Percentiles rank a stretch among this genome's conserved stretches.
phyloP scores from a whole-genome alignment of 2,329 filamentous ascomycete genomes.

The Ophiocordyceps sinensis region DNA sequence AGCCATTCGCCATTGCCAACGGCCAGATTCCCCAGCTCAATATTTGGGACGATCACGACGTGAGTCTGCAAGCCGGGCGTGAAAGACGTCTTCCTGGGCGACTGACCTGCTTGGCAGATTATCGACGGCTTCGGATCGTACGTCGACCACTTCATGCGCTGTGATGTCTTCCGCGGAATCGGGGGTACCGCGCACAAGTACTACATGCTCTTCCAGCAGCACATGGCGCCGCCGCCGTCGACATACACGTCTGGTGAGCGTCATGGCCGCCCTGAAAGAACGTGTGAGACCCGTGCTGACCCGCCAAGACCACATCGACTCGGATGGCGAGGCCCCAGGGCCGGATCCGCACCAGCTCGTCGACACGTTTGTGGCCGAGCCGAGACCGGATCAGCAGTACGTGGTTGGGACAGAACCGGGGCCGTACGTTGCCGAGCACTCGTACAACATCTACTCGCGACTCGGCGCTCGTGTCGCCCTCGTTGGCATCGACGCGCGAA shows the following conservation, averaged over 20 bases:
- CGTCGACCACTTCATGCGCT: slow-evolving; percentile 83
- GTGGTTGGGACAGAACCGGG: slow-evolving; percentile 65
- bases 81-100: too few species aligned
- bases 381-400: slow-evolving; percentile 51
- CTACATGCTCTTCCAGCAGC: slow-evolving; percentile 96
- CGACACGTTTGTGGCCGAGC: slow-evolving; percentile 53
- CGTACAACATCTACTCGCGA: slow-evolving; percentile 73
- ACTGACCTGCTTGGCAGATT: slow-evolving; percentile 41
- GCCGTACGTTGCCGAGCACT: slow-evolving; percentile 81
- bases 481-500: slow-evolving; percentile 81
- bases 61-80: slow-evolving; percentile 24
- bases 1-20: slow-evolving; percentile 74
- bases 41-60: slow-evolving; percentile 93
- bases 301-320: slow-evolving; percentile 7
- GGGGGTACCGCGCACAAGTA: slow-evolving; percentile 94
- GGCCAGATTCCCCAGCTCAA: slow-evolving; percentile 93
- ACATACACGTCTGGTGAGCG: slow-evolving; percentile 66
- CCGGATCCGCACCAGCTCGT: slow-evolving; percentile 59
- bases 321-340: slow-evolving; percentile 25
- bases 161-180: slow-evolving; percentile 80
- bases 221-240: slow-evolving; percentile 68
- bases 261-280: too few species aligned
- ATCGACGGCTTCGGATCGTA: slow-evolving; percentile 93
- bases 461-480: slow-evolving; percentile 75
- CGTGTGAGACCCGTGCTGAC: background rate